Evolutionary conservation across 2,329 filamentous ascomycete species (phyloP).

Genomic region (Aspergillus ustus): DNA sequence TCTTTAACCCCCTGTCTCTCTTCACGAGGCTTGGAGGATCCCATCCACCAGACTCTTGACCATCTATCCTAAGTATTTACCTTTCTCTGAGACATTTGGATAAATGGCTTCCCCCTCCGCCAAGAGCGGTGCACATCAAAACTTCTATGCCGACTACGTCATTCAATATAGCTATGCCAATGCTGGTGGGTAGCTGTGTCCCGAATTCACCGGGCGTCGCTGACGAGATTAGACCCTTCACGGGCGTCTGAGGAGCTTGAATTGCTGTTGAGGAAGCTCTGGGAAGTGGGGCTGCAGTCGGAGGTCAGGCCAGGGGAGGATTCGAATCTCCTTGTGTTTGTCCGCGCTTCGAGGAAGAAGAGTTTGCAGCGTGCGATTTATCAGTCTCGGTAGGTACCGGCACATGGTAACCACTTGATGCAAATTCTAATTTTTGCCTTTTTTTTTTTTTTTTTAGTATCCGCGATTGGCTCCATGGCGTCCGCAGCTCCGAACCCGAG

Average conservation of each 20-base stretch:
- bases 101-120: slow-evolving; percentile 37
- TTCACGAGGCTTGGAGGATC: background rate
- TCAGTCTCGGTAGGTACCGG: slow-evolving; percentile 65
- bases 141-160: slow-evolving; percentile 85
- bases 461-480: slow-evolving; percentile 93
- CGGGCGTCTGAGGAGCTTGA: slow-evolving; percentile 77
- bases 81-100: background rate
- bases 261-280: slow-evolving; percentile 75
- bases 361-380: slow-evolving; percentile 83
- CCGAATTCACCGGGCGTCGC: slow-evolving; percentile 11
- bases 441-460: slow-evolving; percentile 58
- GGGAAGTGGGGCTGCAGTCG: slow-evolving; percentile 78
- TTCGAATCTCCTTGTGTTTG: slow-evolving; percentile 79
- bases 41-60: background rate
- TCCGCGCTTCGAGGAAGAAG: slow-evolving; percentile 73
- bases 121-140: slow-evolving; percentile 47
- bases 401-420: background rate
- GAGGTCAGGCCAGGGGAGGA: slow-evolving; percentile 83
- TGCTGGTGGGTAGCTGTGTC: slow-evolving; percentile 56
- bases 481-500: slow-evolving; percentile 77
- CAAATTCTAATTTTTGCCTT: background rate
- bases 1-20: slow-evolving; percentile 6
- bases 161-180: slow-evolving; percentile 76
- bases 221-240: slow-evolving; percentile 59
- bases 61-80: background rate